Evolutionary conservation across 352 stramenopile genomes (phyloP).

Genomic region (Halophytophthora batemanensis): DNA sequence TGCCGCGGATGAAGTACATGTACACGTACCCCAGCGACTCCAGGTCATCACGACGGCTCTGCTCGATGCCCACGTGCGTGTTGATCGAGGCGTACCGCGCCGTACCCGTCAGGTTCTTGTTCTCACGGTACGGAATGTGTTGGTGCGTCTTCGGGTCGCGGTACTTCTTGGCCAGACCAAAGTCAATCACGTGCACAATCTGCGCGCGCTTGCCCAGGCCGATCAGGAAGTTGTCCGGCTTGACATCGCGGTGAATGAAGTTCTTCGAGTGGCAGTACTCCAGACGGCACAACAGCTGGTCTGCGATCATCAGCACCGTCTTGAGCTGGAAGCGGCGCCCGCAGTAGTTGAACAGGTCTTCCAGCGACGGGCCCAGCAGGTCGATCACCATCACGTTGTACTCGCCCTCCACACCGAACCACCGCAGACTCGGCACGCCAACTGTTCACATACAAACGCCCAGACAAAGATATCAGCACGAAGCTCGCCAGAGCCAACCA

Average conservation of each 20-base stretch:
- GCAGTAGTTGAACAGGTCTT: slow-evolving; percentile 90
- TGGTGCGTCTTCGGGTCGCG: slow-evolving; percentile 87
- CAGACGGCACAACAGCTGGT: slow-evolving; percentile 82
- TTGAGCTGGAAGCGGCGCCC: slow-evolving; percentile 92
- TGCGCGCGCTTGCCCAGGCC: slow-evolving; percentile 85
- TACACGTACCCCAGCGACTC: slow-evolving; percentile 96
- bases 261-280: slow-evolving; percentile 90
- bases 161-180: slow-evolving; percentile 90
- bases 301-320: slow-evolving; percentile 94
- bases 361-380: slow-evolving; percentile 94
- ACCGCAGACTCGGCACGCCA: slow-evolving; percentile 98
- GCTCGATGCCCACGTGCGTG: slow-evolving; percentile 98
- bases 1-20: slow-evolving; percentile 94
- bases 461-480: slow-evolving; percentile 20
- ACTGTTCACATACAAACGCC: slow-evolving; percentile 57
- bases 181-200: slow-evolving; percentile 87
- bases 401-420: slow-evolving; percentile 99
- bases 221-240: slow-evolving; percentile 91
- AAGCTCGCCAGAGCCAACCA: slow-evolving; percentile 1
- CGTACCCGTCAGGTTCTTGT: slow-evolving; percentile 94
- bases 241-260: slow-evolving; percentile 90
- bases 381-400: slow-evolving; percentile 99
- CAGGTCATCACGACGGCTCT: slow-evolving; percentile 96
- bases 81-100: slow-evolving; percentile 98
- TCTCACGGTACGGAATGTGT: slow-evolving; percentile 90